Conservation (phyloP, 2,329 filamentous ascomycete genomes). For the Colletotrichum viniferum region DNA sequence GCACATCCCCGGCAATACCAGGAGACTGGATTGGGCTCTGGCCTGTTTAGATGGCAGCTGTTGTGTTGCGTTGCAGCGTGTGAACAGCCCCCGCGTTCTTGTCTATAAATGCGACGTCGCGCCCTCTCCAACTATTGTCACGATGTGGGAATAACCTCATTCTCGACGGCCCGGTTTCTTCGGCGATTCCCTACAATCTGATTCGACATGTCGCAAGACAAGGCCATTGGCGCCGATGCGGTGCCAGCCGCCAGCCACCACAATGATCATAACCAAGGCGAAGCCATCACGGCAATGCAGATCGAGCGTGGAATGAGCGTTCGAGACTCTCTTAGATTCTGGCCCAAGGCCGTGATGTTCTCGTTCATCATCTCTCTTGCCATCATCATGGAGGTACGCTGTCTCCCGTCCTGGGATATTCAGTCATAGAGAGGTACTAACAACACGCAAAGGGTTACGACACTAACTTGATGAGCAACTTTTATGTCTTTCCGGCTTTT, state of each 20-base stretch:
- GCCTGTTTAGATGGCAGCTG: background rate
- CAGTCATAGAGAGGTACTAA: background rate
- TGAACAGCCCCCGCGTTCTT: background rate
- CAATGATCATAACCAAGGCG: background rate
- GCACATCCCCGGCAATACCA: slow-evolving; percentile 13
- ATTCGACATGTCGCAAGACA: slow-evolving; percentile 12
- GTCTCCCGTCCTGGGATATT: background rate
- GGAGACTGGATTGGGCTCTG: background rate
- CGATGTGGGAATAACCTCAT: slow-evolving; percentile 12
- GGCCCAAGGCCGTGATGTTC: slow-evolving; percentile 24
- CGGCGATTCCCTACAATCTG: background rate
- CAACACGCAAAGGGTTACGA: slow-evolving; percentile 36
- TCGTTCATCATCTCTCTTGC: slow-evolving; percentile 27
- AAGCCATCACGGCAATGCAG: slow-evolving; percentile 19
- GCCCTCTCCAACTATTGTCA: background rate
- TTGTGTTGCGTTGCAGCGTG: background rate
- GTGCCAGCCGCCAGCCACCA: slow-evolving; percentile 11
- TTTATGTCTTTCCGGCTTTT: slow-evolving; percentile 41
- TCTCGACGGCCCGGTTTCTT: background rate
- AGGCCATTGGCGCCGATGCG: slow-evolving; percentile 8
- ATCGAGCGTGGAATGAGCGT: slow-evolving; percentile 26
- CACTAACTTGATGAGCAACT: slow-evolving; percentile 37
- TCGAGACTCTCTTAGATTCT: slow-evolving; percentile 24
- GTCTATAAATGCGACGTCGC: slow-evolving; percentile 11
- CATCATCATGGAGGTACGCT: slow-evolving; percentile 30